Base-by-base conservation (phyloP, 306 rosid species). In the Gastrolobium villosum region DNA sequence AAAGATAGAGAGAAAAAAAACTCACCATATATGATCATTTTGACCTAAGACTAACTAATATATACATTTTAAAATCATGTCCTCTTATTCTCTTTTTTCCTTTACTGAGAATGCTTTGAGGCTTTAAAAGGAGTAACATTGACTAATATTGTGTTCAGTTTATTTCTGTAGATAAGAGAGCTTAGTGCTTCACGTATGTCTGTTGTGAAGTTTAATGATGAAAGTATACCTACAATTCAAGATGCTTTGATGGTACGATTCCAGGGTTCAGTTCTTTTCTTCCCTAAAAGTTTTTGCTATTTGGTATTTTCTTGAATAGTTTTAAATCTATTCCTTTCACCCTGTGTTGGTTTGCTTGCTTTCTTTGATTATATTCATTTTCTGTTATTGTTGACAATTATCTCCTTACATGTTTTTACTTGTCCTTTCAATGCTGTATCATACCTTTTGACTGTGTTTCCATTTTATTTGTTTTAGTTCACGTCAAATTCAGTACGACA, bases 171-270 rank as follows among this genome's bases (percentile, higher is more conserved):
- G 97, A 94, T 92, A 83, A 85, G 86, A 83, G 89, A 86, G 78
- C 86, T 89, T 55, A 82, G 89, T 61, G 80, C 62, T 60, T 75
- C 73, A 75, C 80, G 44, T 48, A 85, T 81, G 45, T 83, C 82
- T 52, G 70, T n/a, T 4, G 86, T 80, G 63, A 85, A 88, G 83
- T 39, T 83, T 37, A 81, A 53, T 10, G 81, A 88, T 86, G 84
- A 83, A 82, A 88, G 84, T 63, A 69, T 92, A 82, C 75, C 88
- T 54, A 92, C 96, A 40, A 44, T 92, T 64, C 89, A 92, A 87
- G 97, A 94, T 81, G 97, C 98, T 57, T 72, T 94, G 70, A 82
- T 5, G 90, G 98, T 92, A 86, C 54, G 50, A 30, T 48, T 66
- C 49, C 59, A 6, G 50, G 56, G 75, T 65, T 75, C 43, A 31